Conservation (phyloP, 2,329 filamentous ascomycete species). For the Chaetoscypha palmicola region DNA sequence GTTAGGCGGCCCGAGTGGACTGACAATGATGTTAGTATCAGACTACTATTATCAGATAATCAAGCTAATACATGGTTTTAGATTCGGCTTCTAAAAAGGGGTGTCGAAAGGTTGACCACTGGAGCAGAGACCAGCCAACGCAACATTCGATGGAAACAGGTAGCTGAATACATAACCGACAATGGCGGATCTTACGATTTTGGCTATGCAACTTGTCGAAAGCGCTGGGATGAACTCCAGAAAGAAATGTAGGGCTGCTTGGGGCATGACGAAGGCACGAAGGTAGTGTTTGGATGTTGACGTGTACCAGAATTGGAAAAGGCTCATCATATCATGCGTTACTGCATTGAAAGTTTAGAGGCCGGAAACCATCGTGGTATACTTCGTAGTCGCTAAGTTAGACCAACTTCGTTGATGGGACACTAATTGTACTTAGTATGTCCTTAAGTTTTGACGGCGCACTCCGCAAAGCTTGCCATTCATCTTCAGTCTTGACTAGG, state of each 20-base stretch:
- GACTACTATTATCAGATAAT: not conserved
- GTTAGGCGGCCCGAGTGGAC: constrained; percentile 62
- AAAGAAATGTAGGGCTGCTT: not conserved
- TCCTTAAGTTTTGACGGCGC: constrained; percentile 35
- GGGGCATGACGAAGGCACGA: too few species aligned
- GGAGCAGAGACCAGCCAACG: constrained; percentile 18
- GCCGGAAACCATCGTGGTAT: too few species aligned
- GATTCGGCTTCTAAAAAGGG: constrained; percentile 40
- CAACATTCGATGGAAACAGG: constrained; percentile 50
- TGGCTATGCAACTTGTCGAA: constrained; percentile 51
- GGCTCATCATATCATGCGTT: too few species aligned
- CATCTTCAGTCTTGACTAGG: constrained; percentile 50
- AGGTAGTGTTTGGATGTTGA: not conserved
- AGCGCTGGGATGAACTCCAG: constrained; percentile 45
- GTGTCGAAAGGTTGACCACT: constrained; percentile 34
- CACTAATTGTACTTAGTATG: constrained; percentile 32
- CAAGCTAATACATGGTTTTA: constrained; percentile 24
- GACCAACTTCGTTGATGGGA: too few species aligned
- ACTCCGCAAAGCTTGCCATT: constrained; percentile 47
- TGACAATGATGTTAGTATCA: constrained; percentile 51
- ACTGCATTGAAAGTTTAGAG: too few species aligned
- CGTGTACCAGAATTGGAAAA: not conserved
- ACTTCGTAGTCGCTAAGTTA: too few species aligned
- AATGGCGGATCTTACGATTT: constrained; percentile 53
- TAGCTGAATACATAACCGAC: constrained; percentile 45